Evolutionary conservation across 805 yeast species (phyloP).

Genomic region (Teunomyces barrocoloradensis): DNA sequence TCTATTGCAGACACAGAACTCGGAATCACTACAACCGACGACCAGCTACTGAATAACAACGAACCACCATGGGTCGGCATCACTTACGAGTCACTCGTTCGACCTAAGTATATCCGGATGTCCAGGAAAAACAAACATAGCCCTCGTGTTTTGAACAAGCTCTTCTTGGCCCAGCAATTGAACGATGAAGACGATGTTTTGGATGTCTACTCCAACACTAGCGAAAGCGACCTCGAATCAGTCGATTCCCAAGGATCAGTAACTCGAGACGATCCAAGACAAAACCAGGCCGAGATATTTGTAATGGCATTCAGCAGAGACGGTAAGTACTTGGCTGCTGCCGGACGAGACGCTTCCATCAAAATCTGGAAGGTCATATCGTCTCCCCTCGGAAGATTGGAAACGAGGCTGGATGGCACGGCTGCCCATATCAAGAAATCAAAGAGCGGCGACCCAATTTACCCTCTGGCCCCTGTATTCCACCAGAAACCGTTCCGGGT

Average conservation of each 20-base stretch:
- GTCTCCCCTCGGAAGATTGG: constrained; percentile 66
- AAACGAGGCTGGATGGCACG: constrained; percentile 16
- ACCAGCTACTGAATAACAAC: constrained; percentile 9
- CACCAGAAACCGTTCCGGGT: constrained; percentile 60
- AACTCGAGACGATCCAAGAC: constrained; percentile 1
- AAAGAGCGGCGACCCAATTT: constrained; percentile 18
- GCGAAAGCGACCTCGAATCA: constrained; percentile 5
- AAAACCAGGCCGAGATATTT: constrained; percentile 55
- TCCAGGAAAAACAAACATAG: constrained; percentile 46
- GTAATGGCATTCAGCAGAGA: constrained; percentile 70
- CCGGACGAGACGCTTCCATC: constrained; percentile 70
- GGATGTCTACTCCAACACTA: constrained; percentile 8
- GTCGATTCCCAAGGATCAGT: constrained; percentile 5
- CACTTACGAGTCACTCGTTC: constrained; percentile 40
- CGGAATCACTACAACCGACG: not conserved
- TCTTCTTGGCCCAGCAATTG: constrained; percentile 68
- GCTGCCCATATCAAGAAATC: constrained; percentile 12
- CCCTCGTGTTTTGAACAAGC: constrained; percentile 45
- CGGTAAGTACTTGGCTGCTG: constrained; percentile 81
- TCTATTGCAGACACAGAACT: not conserved
- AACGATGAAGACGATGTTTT: constrained; percentile 13
- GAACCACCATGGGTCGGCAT: constrained; percentile 31
- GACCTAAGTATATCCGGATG: constrained; percentile 56
- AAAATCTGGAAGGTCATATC: constrained; percentile 79
- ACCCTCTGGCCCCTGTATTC: constrained; percentile 72